Conservation (phyloP, 139 green algal genomes). For the Tetradesmus lagerheimii region DNA sequence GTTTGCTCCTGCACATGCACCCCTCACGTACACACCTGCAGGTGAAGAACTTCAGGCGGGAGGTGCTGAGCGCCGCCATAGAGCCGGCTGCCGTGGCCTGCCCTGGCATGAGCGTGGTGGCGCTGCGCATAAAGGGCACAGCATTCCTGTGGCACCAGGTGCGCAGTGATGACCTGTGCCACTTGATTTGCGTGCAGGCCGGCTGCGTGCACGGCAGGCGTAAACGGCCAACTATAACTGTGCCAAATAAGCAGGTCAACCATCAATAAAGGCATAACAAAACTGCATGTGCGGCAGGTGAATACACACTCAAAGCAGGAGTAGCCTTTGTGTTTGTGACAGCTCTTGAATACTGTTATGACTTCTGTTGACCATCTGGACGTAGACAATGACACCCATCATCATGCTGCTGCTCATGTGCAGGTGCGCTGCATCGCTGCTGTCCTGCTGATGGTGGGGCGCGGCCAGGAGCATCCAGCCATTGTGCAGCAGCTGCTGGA, state of each 20-base stretch:
- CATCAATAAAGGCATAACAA: too few relatives aligned
- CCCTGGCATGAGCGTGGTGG: conserved; percentile 51
- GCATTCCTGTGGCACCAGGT: conserved; percentile 96
- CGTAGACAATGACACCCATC: not conserved
- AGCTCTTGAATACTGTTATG: too few relatives aligned
- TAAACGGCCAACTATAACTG: too few relatives aligned
- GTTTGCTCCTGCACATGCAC: not conserved
- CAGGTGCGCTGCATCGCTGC: conserved; percentile 95
- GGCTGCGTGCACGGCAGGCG: too few relatives aligned
- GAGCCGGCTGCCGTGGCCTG: conserved; percentile 30
- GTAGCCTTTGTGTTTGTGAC: too few relatives aligned
- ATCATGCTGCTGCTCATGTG: not conserved
- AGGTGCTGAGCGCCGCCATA: conserved; percentile 68
- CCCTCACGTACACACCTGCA: conserved; percentile 20
- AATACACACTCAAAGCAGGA: too few relatives aligned
- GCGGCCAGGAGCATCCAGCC: conserved; percentile 77
- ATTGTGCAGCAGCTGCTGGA: conserved; percentile 86
- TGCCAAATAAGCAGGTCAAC: too few relatives aligned
- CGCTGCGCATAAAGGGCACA: conserved; percentile 72
- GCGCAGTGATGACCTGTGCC: not conserved
- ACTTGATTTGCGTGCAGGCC: too few relatives aligned
- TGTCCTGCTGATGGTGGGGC: conserved; percentile 93
- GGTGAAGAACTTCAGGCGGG: conserved; percentile 74
- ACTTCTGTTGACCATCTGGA: too few relatives aligned
- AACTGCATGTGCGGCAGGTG: too few relatives aligned